Percentiles rank a stretch among this genome's conserved stretches.
phyloP scores from a whole-genome alignment of 352 stramenopile species.

The Pythium brachiatum region DNA sequence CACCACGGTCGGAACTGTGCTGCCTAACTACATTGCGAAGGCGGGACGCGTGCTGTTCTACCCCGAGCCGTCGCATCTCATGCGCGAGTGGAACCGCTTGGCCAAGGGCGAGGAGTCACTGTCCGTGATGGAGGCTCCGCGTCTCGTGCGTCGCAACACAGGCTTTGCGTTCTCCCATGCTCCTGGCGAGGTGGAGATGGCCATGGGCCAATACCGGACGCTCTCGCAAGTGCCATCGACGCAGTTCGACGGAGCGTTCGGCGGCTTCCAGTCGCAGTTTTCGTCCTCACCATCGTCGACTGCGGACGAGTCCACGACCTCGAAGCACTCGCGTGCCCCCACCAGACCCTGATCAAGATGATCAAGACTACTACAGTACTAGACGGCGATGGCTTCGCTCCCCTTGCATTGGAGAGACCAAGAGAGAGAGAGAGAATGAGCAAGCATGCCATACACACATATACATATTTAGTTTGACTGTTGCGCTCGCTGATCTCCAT shows the following conservation, averaged over 20 bases:
- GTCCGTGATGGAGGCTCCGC: constrained; percentile 56
- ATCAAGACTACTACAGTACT: background rate
- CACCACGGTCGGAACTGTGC: constrained; percentile 49
- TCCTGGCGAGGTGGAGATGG: constrained; percentile 76
- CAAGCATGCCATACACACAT: background rate
- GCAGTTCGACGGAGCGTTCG: constrained; percentile 18
- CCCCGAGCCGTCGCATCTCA: constrained; percentile 84
- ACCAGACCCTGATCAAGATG: background rate
- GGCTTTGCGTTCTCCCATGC: constrained; percentile 87
- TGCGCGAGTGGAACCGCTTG: constrained; percentile 88
- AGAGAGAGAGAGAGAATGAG: background rate
- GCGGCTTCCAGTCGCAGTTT: constrained; percentile 23
- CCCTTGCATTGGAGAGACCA: background rate
- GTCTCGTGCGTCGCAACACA: constrained; percentile 80
- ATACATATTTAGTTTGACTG: constrained; percentile 21
- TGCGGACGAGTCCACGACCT: constrained; percentile 55
- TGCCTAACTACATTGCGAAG: constrained; percentile 88
- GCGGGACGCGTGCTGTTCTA: constrained; percentile 85
- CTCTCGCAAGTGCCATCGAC: constrained; percentile 34
- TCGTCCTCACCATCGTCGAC: constrained; percentile 51
- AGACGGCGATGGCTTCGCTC: background rate
- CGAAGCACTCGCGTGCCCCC: constrained; percentile 15
- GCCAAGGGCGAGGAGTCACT: constrained; percentile 71
- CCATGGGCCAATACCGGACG: constrained; percentile 39
- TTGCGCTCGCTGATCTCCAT: background rate